Conservation (phyloP, 345 rosid species). For the Linum trigynum region DNA sequence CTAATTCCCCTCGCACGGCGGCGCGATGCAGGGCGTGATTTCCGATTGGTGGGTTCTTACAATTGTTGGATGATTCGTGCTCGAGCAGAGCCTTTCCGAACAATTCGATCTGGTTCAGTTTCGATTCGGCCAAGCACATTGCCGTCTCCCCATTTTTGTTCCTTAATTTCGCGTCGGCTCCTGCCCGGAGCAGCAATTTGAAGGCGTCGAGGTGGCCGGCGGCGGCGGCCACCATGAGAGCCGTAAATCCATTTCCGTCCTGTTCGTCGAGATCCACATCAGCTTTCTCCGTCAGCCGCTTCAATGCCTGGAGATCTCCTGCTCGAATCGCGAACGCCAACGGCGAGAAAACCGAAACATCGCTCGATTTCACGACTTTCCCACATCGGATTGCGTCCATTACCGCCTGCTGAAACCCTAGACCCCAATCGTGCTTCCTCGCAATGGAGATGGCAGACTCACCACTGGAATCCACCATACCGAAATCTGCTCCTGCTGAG, state of each 20-base stretch:
- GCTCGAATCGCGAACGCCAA: background rate
- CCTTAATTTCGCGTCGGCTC: conserved; percentile 4
- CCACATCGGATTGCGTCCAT: background rate
- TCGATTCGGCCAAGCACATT: background rate
- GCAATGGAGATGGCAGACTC: conserved; percentile 1
- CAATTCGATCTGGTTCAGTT: background rate
- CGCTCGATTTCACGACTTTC: background rate
- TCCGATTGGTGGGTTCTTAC: background rate
- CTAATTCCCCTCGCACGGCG: conserved; percentile 1
- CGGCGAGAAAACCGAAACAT: background rate
- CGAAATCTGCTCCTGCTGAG: conserved; percentile 4
- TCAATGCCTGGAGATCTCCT: background rate
- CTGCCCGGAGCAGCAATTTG: conserved; percentile 5
- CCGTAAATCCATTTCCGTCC: conserved; percentile 3
- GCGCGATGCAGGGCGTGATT: conserved; percentile 3
- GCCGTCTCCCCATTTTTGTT: conserved; percentile 6
- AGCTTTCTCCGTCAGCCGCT: background rate
- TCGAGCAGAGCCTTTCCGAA: conserved; percentile 5
- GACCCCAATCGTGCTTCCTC: background rate
- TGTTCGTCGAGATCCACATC: conserved; percentile 6
- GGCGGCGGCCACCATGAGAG: conserved; percentile 1
- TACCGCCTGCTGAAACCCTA: conserved; percentile 1
- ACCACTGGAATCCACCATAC: background rate
- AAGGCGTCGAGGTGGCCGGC: conserved; percentile 4
- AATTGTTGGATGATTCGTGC: background rate